Base-by-base conservation (phyloP, 257 asterid genomes). In the Solanum piurae region DNA sequence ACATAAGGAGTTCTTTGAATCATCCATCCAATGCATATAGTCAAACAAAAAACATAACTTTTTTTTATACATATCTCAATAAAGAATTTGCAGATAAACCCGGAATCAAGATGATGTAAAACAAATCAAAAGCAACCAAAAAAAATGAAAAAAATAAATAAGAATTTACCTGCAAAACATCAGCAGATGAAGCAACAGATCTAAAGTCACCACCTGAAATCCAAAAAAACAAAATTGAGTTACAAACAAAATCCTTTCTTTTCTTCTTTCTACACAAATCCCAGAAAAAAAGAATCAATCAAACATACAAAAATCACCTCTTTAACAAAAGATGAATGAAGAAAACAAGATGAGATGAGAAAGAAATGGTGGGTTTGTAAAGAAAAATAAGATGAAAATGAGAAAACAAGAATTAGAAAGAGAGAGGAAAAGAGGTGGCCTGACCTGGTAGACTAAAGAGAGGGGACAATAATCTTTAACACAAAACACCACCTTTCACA, bases 161-260 rank as follows among this genome's bases (percentile, higher is more conserved):
- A 80, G 88, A 12, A 86, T 88, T 89, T 90, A 92, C 98, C 94
- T 83, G 91, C 90, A 87, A 90, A 89, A 89, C 88, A 90, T 90
- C 92, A 90, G 91, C 93, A 93, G 88, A 91, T 88, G 62, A 86
- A 91, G 91, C 90, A 62, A 84, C 88, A 91, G 98, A 96, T 96
- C 98, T 91, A 90, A 37, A 86, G 87, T 91, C 92, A 90, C 90
- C 87, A 94, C 96, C 98, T 95, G 92, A 87, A 89, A 84, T 86
- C 86, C 89, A 91, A 84, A 87, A 83, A 83, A 38, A 86, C 82
- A 79, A 82, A 87, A 23, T 75, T 46, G 49, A 36, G 64, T 73
- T 64, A 33, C 75, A 89, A 86, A 13, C 38, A 86, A 86, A 34
- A 73, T 73, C 80, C 44, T 73, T 71, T 73, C 10, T 46, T 42